Evolutionary conservation across 176 grass and related monocot species (phyloP).

Genomic region (Cenchrus fungigraminus): DNA sequence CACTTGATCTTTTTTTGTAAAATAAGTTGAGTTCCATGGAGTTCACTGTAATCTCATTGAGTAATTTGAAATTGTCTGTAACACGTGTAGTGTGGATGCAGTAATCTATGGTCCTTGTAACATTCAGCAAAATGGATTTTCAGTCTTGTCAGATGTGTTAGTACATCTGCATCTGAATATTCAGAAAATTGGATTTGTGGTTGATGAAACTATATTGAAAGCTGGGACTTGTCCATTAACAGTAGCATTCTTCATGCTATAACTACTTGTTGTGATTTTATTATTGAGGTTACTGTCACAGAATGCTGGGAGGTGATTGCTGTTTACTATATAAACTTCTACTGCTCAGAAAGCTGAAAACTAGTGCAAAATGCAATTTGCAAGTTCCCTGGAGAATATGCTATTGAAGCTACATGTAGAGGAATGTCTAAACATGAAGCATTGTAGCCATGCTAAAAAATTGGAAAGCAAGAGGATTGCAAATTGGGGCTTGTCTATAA

Average conservation of each 20-base stretch:
- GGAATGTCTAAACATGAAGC: not conserved
- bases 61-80: not conserved
- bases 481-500: not conserved
- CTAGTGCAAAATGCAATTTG: not conserved
- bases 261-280: not conserved
- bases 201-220: not conserved
- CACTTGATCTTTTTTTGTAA: not conserved
- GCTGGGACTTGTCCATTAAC: not conserved
- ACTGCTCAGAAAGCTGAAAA: not conserved
- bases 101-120: not conserved
- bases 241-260: not conserved
- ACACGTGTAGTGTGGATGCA: not conserved
- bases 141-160: not conserved
- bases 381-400: not conserved
- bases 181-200: conserved; percentile 2
- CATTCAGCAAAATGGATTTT: not conserved
- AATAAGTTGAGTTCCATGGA: not conserved
- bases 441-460: not conserved
- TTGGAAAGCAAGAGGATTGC: not conserved
- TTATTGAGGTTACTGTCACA: not conserved
- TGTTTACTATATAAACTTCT: not conserved
- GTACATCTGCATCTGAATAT: not conserved
- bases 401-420: not conserved
- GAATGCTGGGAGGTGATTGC: not conserved
- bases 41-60: not conserved